A percentile compares a stretch with the other conserved stretches of the same genome.
phyloP scores from a whole-genome alignment of 169 alveolate species.

The Cryptosporidium baileyi region DNA sequence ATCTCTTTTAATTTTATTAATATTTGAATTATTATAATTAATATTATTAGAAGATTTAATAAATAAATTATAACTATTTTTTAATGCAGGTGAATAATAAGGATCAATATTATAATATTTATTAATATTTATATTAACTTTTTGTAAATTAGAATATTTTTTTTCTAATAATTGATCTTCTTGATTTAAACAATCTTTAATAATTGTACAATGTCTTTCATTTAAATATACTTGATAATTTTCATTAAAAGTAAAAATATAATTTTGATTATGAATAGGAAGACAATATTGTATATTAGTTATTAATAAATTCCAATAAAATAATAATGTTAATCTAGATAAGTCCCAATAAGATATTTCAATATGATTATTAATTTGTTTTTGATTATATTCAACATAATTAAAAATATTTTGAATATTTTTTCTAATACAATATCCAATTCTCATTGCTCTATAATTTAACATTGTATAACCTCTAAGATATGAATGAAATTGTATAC shows the following conservation, averaged over 20 bases:
- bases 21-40: neutral
- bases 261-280: neutral
- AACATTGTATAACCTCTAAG: slow-evolving; percentile 39
- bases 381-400: neutral
- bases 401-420: neutral
- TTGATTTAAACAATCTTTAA: neutral
- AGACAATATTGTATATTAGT: slow-evolving; percentile 26
- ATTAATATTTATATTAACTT: neutral
- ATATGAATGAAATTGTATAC: slow-evolving; percentile 35
- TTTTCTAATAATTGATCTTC: neutral
- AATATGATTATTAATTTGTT: neutral
- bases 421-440: slow-evolving; percentile 19
- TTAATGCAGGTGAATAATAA: neutral
- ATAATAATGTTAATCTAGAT: slow-evolving; percentile 31
- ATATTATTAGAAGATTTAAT: neutral
- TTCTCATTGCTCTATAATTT: slow-evolving; percentile 48
- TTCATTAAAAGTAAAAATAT: neutral
- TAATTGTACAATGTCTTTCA: neutral
- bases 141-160: neutral
- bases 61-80: neutral
- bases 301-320: slow-evolving; percentile 40
- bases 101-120: neutral
- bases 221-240: neutral
- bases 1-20: neutral
- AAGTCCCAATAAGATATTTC: slow-evolving; percentile 50